Conservation (phyloP, 257 asterid genomes). For the Nicotiana noctiflora region DNA sequence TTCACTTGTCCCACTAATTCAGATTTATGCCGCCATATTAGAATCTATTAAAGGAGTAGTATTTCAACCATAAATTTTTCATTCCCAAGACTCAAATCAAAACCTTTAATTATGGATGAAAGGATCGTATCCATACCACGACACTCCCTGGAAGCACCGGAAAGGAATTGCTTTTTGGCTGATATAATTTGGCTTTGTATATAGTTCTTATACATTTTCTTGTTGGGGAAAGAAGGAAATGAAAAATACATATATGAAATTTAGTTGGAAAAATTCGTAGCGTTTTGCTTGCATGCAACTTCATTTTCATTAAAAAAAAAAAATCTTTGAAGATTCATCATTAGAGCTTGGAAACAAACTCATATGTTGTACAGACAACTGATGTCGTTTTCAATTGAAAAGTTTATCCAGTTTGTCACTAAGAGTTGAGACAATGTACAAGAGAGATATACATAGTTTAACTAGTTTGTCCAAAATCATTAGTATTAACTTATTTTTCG, state of each 20-base stretch:
- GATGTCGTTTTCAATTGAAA: background rate
- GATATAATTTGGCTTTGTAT: constrained; percentile 2
- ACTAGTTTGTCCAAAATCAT: too few relatives aligned
- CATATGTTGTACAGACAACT: background rate
- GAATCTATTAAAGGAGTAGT: too few relatives aligned
- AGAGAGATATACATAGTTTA: too few relatives aligned
- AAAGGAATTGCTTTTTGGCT: background rate
- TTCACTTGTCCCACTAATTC: too few relatives aligned
- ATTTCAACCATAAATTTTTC: too few relatives aligned
- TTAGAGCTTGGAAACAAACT: background rate
- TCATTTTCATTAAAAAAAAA: background rate
- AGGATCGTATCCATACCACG: too few relatives aligned
- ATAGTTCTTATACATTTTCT: background rate
- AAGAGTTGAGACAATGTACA: background rate
- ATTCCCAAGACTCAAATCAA: too few relatives aligned
- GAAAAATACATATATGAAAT: constrained; percentile 5
- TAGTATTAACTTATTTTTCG: too few relatives aligned
- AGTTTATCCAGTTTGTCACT: background rate
- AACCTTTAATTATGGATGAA: too few relatives aligned
- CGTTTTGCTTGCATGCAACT: constrained; percentile 5
- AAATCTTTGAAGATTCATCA: background rate
- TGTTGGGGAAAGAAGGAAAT: constrained; percentile 1
- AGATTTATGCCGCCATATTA: too few relatives aligned
- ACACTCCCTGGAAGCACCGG: background rate
- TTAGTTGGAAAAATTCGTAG: constrained; percentile 6